Conservation (phyloP, 2,329 filamentous ascomycete species). For the Aureobasidium sp. region DNA sequence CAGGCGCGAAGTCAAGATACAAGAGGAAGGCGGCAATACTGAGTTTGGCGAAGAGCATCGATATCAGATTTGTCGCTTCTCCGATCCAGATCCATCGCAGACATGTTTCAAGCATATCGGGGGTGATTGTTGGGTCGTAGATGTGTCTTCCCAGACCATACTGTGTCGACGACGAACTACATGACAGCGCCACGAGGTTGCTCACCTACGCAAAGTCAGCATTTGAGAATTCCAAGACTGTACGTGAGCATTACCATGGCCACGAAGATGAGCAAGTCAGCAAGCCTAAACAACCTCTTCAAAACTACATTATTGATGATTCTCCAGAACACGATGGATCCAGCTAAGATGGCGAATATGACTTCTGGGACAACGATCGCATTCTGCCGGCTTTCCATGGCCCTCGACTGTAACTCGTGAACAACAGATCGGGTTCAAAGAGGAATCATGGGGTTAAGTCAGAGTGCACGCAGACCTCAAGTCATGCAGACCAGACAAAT, state of each 20-base stretch:
- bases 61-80: conserved; percentile 10
- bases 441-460: background rate
- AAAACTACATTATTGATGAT: conserved; percentile 7
- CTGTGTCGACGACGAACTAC: conserved; percentile 3
- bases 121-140: conserved; percentile 11
- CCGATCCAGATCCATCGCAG: conserved; percentile 11
- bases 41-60: conserved; percentile 15
- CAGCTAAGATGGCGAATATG: conserved; percentile 9
- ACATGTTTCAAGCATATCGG: background rate
- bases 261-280: conserved; percentile 13
- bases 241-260: conserved; percentile 8
- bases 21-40: conserved; percentile 15
- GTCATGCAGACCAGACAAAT: background rate
- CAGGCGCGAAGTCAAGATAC: conserved; percentile 13
- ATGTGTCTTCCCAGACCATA: conserved; percentile 14
- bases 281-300: conserved; percentile 9
- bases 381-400: conserved; percentile 7
- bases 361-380: background rate
- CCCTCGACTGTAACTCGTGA: too few species aligned
- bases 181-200: conserved; percentile 8
- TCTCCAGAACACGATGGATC: conserved; percentile 12
- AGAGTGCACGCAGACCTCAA: too few species aligned
- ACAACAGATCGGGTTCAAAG: background rate
- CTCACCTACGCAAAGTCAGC: conserved; percentile 4
- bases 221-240: background rate